Evolutionary conservation across 176 grass and related monocot species (phyloP), one percentile per base, ranked within the genome.

Genomic region (Cocos nucifera): DNA sequence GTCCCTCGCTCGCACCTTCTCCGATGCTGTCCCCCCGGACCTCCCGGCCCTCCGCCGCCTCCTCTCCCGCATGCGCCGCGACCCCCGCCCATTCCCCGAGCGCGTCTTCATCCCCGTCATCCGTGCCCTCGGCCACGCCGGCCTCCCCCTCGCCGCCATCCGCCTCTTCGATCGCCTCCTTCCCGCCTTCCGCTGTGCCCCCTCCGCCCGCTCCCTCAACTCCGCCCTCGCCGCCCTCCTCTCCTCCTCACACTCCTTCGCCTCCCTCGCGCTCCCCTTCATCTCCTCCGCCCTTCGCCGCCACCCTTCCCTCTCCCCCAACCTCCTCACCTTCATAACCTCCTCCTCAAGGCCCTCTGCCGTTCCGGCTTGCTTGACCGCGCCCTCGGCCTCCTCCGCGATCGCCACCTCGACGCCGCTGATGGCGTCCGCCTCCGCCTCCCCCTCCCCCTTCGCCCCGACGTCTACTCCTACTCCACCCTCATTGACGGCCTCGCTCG

Each of bases 401-500:
- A 72, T 67, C 21, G 66, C 69, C 26, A 50, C 50, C 25, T 88
- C 24, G 12, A 56, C 48, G 26, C 77, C 17, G 68, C 75, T 0
- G 1, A 58, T n/a, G 22, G 90, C 18, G 56, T 91, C 4, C 78
- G 86, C 39, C 22, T 51, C 9, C 75, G 78, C 27, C 50, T 57
- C 21, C 21, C 21, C 21, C 21, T 21, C 21, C 21, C 83, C 0
- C 81, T 85, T 22, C 49, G 24, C 15, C 92, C 87, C 6, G 92
- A 97, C 64, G 82, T 85, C 24, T 97, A 90, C 81, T 89, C 84
- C 21, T 21, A 21, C 25, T 97, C 92, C 5, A 97, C 92, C 0
- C 29, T 91, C 18, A 86, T 91, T 50, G 80, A 84, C 4, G 64
- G 69, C 0, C 58, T 97, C 4, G 62, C 81, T 0, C 50, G 75